Base-by-base conservation (phyloP, 495 filamentous ascomycete species). In the Aspergillus wentii region DNA sequence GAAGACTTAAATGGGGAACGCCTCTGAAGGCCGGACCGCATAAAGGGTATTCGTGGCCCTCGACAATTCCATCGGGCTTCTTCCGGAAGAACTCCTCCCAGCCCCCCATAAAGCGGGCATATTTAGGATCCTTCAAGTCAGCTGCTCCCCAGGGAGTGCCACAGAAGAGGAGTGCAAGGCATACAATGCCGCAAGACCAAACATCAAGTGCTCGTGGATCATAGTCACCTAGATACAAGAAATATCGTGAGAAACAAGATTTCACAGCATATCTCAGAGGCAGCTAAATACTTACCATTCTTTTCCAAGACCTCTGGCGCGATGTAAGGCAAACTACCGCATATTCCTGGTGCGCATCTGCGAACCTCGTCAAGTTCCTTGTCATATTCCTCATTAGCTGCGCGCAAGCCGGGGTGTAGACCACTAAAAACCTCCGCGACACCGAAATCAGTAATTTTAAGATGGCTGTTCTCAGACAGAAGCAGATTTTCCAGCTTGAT, bases 391-490 rank as follows among this genome's bases (percentile, higher is more conserved):
- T 78, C 76, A 28, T 72, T 76, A 10, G 80, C 73, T 42, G 74
- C 68, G 35, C 76, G 60, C 17, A 83, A 56, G 27, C 84, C 85
- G 17, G 84, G 85, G 56, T 88, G 85, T 33, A 74, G 79, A 35
- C 83, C 83, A 30, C 69, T 71, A 57, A 89, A 89, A 14, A 88
- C 82, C 47, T 86, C 82, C 1, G 82, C 81, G 21, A 84, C 79
- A 27, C 85, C 85, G 64, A 90, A 88, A 59, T 89, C 85, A 26
- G 84, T 82, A 40, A 90, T 85, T 56, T 89, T 89, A 31, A 89
- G 62, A 46, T 80, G 76, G 42, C 85, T 81, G 33, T 82, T 73
- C 22, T 67, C 72, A 2, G 72, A 79, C 35, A 91, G 64, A 35
- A 91, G 68, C 16, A 89, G 64, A 51, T 89, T 89, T 56, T 89